A percentile compares a stretch with the other conserved stretches of the same genome.
Evolutionary conservation across 2,329 filamentous ascomycete species (phyloP).

Genomic region (Xylariales sp.): DNA sequence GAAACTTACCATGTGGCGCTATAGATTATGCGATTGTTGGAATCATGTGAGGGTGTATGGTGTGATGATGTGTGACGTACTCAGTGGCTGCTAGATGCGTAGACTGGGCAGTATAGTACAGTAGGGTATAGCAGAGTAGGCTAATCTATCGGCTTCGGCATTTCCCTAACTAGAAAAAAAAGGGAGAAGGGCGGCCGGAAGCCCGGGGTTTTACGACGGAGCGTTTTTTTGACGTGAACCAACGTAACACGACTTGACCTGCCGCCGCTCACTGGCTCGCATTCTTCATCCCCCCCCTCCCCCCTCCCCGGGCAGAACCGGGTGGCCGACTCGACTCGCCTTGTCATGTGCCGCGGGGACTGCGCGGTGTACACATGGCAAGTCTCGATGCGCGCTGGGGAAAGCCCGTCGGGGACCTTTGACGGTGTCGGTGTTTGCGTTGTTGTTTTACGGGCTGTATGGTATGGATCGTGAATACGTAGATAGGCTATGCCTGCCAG

Average conservation of each 20-base stretch:
- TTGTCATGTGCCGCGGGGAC: neutral
- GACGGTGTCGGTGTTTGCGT: no score
- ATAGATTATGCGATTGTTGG: neutral
- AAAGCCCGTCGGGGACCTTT: no score
- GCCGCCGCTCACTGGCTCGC: no score
- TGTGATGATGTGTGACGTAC: neutral
- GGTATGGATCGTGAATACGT: no score
- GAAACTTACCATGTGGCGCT: neutral
- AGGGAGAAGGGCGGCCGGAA: neutral
- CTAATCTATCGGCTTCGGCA: neutral
- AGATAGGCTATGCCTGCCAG: no score
- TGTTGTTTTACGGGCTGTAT: no score
- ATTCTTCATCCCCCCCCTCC: neutral
- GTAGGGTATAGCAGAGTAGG: neutral
- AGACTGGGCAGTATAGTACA: neutral
- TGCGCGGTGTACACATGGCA: neutral
- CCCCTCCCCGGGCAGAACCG: no score
- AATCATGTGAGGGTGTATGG: constrained; percentile 4
- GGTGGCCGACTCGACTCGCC: no score
- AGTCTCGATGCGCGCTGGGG: no score
- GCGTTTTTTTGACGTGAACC: neutral
- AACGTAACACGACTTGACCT: neutral
- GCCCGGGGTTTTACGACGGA: neutral
- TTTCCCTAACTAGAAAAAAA: neutral
- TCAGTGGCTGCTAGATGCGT: neutral